phyloP scores from a whole-genome alignment of 2,329 filamentous ascomycete species.

The Teratosphaeria nubilosa region DNA sequence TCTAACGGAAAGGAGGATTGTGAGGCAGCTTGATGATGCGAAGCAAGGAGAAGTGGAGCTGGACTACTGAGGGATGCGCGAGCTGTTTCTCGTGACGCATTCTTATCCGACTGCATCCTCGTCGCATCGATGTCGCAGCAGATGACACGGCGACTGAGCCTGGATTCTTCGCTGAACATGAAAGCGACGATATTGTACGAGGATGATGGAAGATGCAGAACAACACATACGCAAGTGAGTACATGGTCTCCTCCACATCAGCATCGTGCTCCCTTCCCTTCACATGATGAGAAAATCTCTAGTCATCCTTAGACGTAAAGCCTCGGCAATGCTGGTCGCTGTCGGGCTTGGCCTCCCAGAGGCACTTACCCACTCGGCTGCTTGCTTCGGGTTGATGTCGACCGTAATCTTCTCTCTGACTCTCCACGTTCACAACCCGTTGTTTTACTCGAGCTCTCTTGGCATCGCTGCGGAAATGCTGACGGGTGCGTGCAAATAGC shows the following conservation, averaged over 20 bases:
- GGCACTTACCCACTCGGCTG: constrained; percentile 17
- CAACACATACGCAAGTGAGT: not conserved
- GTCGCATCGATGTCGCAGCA: no score
- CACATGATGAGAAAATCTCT: constrained; percentile 25
- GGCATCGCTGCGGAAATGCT: not conserved
- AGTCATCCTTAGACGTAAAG: constrained; percentile 32
- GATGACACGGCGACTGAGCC: no score
- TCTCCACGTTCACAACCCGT: not conserved
- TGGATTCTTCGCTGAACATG: not conserved
- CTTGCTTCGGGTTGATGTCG: constrained; percentile 17
- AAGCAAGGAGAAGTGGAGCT: constrained; percentile 32
- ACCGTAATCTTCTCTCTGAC: constrained; percentile 30
- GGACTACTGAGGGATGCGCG: constrained; percentile 35
- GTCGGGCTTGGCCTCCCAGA: constrained; percentile 16
- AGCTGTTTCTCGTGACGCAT: not conserved
- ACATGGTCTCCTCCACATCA: not conserved
- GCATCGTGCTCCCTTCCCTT: not conserved
- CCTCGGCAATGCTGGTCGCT: constrained; percentile 6
- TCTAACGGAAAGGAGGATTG: constrained; percentile 36
- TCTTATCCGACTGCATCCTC: no score
- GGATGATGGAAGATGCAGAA: no score
- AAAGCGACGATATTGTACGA: no score
- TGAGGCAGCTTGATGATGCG: constrained; percentile 34
- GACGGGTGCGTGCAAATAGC: not conserved
- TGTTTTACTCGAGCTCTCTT: not conserved